Base-by-base conservation (phyloP, 495 filamentous ascomycete species). In the Wilcoxina mikolae region DNA sequence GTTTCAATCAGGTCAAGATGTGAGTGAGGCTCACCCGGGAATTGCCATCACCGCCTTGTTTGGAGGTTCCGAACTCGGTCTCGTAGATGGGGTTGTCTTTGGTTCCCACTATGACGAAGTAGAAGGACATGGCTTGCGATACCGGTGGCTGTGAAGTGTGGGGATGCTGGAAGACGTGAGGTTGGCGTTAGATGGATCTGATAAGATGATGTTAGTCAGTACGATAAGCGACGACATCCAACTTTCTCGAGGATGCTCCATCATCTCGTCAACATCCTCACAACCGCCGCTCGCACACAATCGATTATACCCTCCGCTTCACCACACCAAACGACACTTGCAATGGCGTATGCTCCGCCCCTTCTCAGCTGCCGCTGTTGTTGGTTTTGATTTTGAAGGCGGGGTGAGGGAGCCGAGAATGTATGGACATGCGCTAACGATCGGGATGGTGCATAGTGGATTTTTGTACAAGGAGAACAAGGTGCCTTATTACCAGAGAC, bases 21-120 rank as follows among this genome's bases (percentile, higher is more conserved):
- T 2, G n/a, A 44, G 51, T 44, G 12, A 4, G 17, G 71, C n/a
- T 69, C 66, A 77, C 75, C 33, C 85, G 80, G 24, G 91, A 73
- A 62, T 87, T 76, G 60, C 91, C 91, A 75, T 95, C 90, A 60
- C 87, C 89, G 71, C 89, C 87, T 54, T 82, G 78, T 70, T 95
- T 95, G 29, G 85, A 89, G 44, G 88, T 95, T 60, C 91, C 91
- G 70, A 98, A 96, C 60, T 93, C 87, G 68, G 88, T 77, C 70
- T 93, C 87, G 73, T 95, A 98, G 54, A 95, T 78, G 18, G 91
- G 89, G 67, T 86, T 89, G 69, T 98, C 91, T 49, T 84, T 83
- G 2, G 90, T 93, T 63, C 87, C 88, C 67, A 96, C 76, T 54
- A 98, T 93, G 62, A 83, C 82, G 69, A 96, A 95, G 73, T 94